These are phyloP conservation scores for Chaetomiaceae sp. DNA, from an alignment of 2,329 filamentous ascomycete species.

Conservation along the genomic window DNA sequence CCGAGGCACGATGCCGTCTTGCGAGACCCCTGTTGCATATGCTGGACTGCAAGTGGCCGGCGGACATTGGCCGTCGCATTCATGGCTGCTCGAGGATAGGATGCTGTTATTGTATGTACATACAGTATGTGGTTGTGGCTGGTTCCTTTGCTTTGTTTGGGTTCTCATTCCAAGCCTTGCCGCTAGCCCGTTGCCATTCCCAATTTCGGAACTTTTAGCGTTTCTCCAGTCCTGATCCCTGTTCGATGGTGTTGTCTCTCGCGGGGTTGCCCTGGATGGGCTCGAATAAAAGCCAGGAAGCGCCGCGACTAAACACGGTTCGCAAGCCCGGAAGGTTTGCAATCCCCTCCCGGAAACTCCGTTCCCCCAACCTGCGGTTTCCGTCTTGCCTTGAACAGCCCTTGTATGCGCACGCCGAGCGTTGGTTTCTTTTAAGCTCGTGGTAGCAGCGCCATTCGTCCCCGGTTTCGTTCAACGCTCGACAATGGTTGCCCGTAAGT, in stretches of 20 bases:
- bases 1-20: constrained; percentile 4
- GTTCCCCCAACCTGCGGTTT: not conserved
- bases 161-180: not conserved
- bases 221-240: constrained; percentile 7
- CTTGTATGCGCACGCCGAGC: not conserved
- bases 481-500: constrained; percentile 24
- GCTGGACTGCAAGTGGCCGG: not conserved
- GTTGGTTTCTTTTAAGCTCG: not conserved
- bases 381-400: not conserved
- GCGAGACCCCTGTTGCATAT: not conserved
- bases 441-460: not conserved
- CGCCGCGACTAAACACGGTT: not conserved
- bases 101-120: no score
- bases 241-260: constrained; percentile 6
- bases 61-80: not conserved
- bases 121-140: no score
- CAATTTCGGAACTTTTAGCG: constrained; percentile 1
- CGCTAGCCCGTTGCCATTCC: not conserved
- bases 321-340: not conserved
- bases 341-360: not conserved
- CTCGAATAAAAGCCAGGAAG: constrained; percentile 3
- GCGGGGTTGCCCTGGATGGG: not conserved
- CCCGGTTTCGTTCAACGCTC: not conserved
- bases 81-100: not conserved
- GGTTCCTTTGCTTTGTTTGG: not conserved